Evolutionary conservation across 352 stramenopile genomes (phyloP).

Genomic region (Phytophthora lateralis): DNA sequence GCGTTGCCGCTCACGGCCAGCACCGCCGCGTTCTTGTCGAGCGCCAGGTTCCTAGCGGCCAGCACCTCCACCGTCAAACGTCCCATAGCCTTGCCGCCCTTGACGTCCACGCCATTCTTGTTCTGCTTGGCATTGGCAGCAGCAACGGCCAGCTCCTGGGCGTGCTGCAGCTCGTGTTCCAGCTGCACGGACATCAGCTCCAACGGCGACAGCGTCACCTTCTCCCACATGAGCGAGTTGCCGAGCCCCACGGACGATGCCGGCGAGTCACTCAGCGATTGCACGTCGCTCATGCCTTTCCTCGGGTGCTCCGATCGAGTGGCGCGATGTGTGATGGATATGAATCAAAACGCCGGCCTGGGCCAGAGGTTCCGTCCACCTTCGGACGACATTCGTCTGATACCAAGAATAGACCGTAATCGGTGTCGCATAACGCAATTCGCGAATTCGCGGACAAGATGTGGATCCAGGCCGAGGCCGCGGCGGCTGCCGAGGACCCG

Average conservation of each 20-base stretch:
- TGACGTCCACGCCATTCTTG: conserved; percentile 79
- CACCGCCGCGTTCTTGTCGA: conserved; percentile 35
- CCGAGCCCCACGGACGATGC: conserved; percentile 48
- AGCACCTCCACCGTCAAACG: conserved; percentile 59
- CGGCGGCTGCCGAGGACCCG: conserved; percentile 7
- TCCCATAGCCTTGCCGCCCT: conserved; percentile 63
- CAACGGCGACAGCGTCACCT: conserved; percentile 72
- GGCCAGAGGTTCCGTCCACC: not conserved
- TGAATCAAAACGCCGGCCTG: conserved; percentile 16
- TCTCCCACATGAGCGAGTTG: conserved; percentile 81
- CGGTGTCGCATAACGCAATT: conserved; percentile 18
- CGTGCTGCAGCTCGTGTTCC: conserved; percentile 67
- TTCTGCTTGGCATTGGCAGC: conserved; percentile 54
- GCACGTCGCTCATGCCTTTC: conserved; percentile 51
- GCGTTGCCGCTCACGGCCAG: conserved; percentile 35
- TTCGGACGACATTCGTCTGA: conserved; percentile 17
- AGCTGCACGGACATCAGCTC: conserved; percentile 76
- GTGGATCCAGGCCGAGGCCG: conserved; percentile 27
- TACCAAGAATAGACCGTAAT: conserved; percentile 17
- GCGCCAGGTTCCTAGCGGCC: conserved; percentile 38
- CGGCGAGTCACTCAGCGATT: conserved; percentile 48
- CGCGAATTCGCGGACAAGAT: conserved; percentile 9
- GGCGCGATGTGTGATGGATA: conserved; percentile 32
- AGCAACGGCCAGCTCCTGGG: conserved; percentile 46
- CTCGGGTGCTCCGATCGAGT: conserved; percentile 11